Evolutionary conservation across 2,329 filamentous ascomycete genomes (phyloP).

Genomic region (Aspergillus candidus): DNA sequence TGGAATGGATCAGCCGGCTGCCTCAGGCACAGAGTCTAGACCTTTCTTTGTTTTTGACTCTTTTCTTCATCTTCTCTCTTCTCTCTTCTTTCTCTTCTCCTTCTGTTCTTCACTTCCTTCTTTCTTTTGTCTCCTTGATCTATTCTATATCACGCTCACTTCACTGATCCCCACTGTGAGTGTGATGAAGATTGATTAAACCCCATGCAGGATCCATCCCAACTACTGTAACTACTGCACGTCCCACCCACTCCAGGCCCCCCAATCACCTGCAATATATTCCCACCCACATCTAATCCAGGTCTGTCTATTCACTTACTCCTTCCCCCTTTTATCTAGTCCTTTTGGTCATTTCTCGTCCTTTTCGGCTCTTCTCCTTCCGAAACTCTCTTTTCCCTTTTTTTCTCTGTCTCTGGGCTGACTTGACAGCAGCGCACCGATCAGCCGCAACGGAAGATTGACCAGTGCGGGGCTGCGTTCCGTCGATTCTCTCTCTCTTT

Average conservation of each 20-base stretch:
- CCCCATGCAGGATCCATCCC: not conserved
- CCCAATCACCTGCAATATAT: slow-evolving; percentile 14
- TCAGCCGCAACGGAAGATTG: slow-evolving; percentile 7
- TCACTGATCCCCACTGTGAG: not conserved
- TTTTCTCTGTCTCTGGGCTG: not conserved
- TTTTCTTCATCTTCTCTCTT: not conserved
- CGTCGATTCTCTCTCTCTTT: slow-evolving; percentile 7
- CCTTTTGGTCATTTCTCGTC: slow-evolving; percentile 7
- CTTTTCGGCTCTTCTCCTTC: slow-evolving; percentile 3
- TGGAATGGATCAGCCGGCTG: too few species aligned
- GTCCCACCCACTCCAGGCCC: not conserved
- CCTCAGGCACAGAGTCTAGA: too few species aligned
- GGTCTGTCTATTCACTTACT: slow-evolving; percentile 8
- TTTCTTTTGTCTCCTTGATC: not conserved
- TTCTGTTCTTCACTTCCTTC: not conserved
- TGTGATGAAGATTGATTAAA: not conserved
- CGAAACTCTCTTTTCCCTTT: not conserved
- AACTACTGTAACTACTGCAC: not conserved
- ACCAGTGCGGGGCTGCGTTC: slow-evolving; percentile 13
- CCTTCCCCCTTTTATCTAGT: slow-evolving; percentile 5
- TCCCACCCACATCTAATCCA: slow-evolving; percentile 2
- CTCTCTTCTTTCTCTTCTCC: slow-evolving; percentile 3
- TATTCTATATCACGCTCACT: not conserved
- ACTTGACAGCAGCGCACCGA: too few species aligned
- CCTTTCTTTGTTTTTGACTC: too few species aligned